Conservation (phyloP, 768 basidiomycete genomes). For the Agrocybe chaxingu region DNA sequence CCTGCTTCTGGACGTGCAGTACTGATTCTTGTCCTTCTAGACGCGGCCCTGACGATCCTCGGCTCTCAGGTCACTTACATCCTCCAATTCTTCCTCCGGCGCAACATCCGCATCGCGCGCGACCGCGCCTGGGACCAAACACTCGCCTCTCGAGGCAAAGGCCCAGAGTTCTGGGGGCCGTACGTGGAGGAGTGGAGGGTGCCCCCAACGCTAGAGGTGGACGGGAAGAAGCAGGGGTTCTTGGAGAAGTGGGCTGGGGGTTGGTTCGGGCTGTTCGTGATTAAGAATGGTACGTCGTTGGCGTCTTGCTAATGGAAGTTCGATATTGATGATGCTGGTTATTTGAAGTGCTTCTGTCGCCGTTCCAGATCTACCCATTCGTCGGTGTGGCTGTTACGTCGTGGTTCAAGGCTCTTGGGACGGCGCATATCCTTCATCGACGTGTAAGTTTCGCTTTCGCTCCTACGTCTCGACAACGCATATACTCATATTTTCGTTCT, state of each 20-base stretch:
- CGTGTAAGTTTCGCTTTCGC: conserved; percentile 40
- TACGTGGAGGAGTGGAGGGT: conserved; percentile 81
- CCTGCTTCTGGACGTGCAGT: background rate
- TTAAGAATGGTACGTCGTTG: conserved; percentile 40
- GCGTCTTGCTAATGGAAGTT: background rate
- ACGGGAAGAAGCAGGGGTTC: conserved; percentile 25
- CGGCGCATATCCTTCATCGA: conserved; percentile 64
- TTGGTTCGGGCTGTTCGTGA: conserved; percentile 35
- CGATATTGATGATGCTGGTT: background rate
- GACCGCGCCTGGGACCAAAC: conserved; percentile 81
- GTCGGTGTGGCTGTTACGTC: conserved; percentile 62
- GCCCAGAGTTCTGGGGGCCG: conserved; percentile 77
- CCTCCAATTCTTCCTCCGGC: conserved; percentile 77
- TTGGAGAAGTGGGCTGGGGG: conserved; percentile 33
- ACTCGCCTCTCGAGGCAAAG: conserved; percentile 78
- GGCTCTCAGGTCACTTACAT: conserved; percentile 74
- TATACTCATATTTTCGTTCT: background rate
- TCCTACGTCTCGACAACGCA: background rate
- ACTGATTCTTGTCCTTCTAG: conserved; percentile 30
- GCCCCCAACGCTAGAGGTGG: conserved; percentile 41
- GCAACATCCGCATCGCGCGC: conserved; percentile 78
- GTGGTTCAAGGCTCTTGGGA: conserved; percentile 64
- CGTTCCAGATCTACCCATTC: conserved; percentile 66
- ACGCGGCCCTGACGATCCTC: conserved; percentile 71
- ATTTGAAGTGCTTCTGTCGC: conserved; percentile 51